Base-by-base conservation (phyloP, 2,329 filamentous ascomycete species). In the Colletotrichum gloeosporioides region DNA sequence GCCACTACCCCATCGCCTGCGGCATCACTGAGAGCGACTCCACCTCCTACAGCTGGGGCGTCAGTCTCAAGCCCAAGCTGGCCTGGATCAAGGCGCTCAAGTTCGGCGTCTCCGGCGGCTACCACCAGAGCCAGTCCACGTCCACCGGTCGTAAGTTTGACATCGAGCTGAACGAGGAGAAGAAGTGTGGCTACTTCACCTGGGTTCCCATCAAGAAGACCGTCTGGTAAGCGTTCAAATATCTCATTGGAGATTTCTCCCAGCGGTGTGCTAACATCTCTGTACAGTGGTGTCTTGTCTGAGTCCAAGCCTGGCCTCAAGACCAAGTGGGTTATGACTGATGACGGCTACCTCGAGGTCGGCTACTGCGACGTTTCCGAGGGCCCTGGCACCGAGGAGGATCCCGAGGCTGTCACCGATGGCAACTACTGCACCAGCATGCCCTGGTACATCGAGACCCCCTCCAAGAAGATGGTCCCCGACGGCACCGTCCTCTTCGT, bases 1-100 rank as follows among this genome's bases (percentile, higher is more conserved):
- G 70, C 79, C 82, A 77, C 82, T 81, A 4, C 81, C 84, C 84
- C 79, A 82, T 13, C 80, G 80, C 76, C 79, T 83, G 25, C 82
- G 81, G 44, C 78, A 81, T 76, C 81, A 12, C 49, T 3, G 67
- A 79, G 44, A 81, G 67, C 78, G 82, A 49, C 81, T 81, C 84
- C 76, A 84, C 12, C n/a, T 69, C 16, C 8, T 61, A 65, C 13
- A 81, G 82, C 6, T 81, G 81, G 67, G 80, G 78, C 2, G 81
- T 82, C 81, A 84, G 82, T 59, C 82, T 82, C 2, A 85, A 69
- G 4, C 80, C 84, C 61, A 86, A 78, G 49, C 15, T 79, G 13
- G 22, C 57, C n/a, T 53, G 44, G 44, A 13, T 53, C 8, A 77
- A 79, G 53, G 77, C 72, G 6, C 34, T 76, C 80, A 69, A 85